These are phyloP conservation scores for Udeniomyces megalosporus DNA, from an alignment of 768 basidiomycete species.

Conservation along the genomic window DNA sequence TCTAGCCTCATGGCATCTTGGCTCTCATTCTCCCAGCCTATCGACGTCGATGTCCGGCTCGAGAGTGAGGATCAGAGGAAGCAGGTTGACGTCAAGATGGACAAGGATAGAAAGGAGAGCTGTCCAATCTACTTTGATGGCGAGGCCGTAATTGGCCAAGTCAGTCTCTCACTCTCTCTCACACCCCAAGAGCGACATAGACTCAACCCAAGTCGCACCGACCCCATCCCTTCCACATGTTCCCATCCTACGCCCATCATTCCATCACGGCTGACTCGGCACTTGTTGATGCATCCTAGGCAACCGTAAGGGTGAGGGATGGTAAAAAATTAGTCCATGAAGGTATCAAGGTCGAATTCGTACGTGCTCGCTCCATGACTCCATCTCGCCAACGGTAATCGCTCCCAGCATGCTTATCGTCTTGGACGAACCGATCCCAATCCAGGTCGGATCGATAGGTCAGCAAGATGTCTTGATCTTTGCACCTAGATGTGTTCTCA, in stretches of 20 bases:
- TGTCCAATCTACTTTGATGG: conserved; percentile 95
- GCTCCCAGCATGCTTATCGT: too few relatives aligned
- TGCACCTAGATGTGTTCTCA: background rate
- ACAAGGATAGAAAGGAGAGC: conserved; percentile 64
- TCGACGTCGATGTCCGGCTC: conserved; percentile 80
- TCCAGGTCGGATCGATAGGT: conserved; percentile 13
- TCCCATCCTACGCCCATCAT: background rate
- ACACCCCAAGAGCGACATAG: too few relatives aligned
- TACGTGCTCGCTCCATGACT: conserved; percentile 35
- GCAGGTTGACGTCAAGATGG: conserved; percentile 73
- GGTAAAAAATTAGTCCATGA: conserved; percentile 91
- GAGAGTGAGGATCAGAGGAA: conserved; percentile 74
- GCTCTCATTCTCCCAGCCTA: conserved; percentile 62
- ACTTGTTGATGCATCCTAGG: background rate
- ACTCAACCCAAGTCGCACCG: too few relatives aligned
- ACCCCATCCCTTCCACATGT: too few relatives aligned
- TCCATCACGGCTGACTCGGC: background rate
- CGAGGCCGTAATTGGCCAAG: conserved; percentile 77
- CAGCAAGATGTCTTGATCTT: background rate
- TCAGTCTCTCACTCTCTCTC: too few relatives aligned
- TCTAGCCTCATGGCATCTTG: conserved; percentile 54
- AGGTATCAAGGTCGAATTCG: conserved; percentile 94
- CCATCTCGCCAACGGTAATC: background rate
- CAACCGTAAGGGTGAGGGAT: conserved; percentile 36
- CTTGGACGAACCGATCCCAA: background rate